Evolutionary conservation across 768 basidiomycete species (phyloP).

Genomic region (Lactifluus piperatus): DNA sequence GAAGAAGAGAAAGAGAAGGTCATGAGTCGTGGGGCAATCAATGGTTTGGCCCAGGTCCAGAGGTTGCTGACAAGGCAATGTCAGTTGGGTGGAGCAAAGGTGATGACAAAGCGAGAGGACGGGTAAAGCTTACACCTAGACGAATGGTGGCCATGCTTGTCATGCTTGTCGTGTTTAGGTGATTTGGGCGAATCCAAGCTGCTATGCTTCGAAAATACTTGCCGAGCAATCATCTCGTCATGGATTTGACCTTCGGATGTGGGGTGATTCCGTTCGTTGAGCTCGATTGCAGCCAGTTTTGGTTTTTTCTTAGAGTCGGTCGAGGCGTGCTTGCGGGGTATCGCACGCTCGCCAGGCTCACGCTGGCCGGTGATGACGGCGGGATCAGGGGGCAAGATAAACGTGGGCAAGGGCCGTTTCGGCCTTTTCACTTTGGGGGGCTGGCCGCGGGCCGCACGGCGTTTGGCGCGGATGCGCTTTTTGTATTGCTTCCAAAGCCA

Average conservation of each 20-base stretch:
- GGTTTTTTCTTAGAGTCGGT: not conserved
- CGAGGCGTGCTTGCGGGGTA: conserved; percentile 8
- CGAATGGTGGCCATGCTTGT: not conserved
- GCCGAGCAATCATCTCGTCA: conserved; percentile 11
- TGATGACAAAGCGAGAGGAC: not conserved
- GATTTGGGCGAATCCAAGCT: conserved; percentile 5
- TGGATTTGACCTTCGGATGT: not conserved
- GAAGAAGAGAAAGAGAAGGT: not conserved
- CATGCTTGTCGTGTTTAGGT: no score
- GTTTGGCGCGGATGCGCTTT: conserved; percentile 12
- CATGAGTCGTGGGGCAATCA: not conserved
- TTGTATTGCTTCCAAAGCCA: conserved; percentile 14
- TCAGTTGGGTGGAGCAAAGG: not conserved
- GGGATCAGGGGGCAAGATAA: conserved; percentile 20
- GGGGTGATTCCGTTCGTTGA: not conserved
- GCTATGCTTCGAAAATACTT: conserved; percentile 14
- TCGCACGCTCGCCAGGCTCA: conserved; percentile 12
- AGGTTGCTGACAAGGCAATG: conserved; percentile 3
- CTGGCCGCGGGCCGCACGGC: conserved; percentile 8
- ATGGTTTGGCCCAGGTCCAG: not conserved
- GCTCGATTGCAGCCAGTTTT: not conserved
- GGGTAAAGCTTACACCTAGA: not conserved
- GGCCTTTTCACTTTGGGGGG: conserved; percentile 10
- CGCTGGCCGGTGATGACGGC: conserved; percentile 15
- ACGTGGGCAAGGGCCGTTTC: conserved; percentile 13